Percentiles rank a stretch among this genome's conserved stretches.
Conservation (phyloP, 495 filamentous ascomycete species). For the Cercophora sp. region DNA sequence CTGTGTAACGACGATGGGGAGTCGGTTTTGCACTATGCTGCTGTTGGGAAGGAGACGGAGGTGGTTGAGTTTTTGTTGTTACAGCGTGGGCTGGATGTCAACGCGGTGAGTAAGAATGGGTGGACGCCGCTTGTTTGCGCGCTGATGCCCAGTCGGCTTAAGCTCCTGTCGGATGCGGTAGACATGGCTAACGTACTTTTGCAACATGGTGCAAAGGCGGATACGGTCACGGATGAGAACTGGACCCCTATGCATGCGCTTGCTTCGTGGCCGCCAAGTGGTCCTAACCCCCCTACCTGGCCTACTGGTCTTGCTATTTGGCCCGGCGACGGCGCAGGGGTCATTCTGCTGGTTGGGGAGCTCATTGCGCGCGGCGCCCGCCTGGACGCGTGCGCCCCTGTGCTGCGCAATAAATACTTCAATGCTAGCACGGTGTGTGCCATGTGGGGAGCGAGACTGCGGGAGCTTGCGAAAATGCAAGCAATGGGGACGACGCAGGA, state of each 20-base stretch:
- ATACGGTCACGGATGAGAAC: conserved; percentile 15
- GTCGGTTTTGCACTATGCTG: conserved; percentile 22
- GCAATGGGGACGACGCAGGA: too few species aligned
- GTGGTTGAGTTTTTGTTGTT: conserved; percentile 18
- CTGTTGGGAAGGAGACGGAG: conserved; percentile 14
- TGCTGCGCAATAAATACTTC: background rate
- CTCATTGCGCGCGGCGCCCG: conserved; percentile 7
- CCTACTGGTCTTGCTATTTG: too few species aligned
- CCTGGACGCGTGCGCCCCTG: background rate
- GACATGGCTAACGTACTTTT: conserved; percentile 11
- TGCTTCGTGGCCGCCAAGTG: conserved; percentile 2
- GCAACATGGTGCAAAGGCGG: conserved; percentile 11
- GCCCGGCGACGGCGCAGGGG: background rate
- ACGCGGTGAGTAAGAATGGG: conserved; percentile 15
- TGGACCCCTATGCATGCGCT: conserved; percentile 20
- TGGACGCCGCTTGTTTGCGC: conserved; percentile 26
- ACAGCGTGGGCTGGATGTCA: conserved; percentile 15
- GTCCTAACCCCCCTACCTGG: too few species aligned
- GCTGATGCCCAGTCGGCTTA: conserved; percentile 4
- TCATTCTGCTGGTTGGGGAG: background rate
- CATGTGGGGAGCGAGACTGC: conserved; percentile 10
- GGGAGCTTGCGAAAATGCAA: background rate
- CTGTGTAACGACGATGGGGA: conserved; percentile 9
- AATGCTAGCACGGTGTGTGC: background rate
- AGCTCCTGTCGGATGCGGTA: background rate